Conservation (phyloP, 768 basidiomycete genomes). For the Hericium alpestre region DNA sequence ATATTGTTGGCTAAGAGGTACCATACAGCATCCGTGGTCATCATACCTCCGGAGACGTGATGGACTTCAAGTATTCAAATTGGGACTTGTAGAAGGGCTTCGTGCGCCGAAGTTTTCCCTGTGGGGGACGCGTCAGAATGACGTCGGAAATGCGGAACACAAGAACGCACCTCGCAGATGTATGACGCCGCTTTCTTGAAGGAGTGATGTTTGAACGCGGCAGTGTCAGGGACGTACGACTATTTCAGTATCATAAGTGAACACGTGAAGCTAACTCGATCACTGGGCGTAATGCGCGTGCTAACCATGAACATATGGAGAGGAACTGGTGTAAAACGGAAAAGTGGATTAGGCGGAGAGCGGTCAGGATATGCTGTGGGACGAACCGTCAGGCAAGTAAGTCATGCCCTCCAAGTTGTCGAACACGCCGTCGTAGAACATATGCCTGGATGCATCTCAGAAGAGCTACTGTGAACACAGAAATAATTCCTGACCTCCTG, state of each 20-base stretch:
- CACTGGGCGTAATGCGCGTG: background rate
- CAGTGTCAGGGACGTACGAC: conserved; percentile 25
- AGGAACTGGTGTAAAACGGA: background rate
- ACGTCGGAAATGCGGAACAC: background rate
- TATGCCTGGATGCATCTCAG: conserved; percentile 25
- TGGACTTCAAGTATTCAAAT: conserved; percentile 47
- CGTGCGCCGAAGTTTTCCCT: conserved; percentile 51
- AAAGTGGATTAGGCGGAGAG: too few relatives aligned
- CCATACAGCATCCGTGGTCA: background rate
- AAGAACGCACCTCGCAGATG: conserved; percentile 14
- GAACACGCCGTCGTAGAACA: conserved; percentile 59
- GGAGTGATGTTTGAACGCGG: conserved; percentile 21
- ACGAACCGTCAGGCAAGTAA: conserved; percentile 36
- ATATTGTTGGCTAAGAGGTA: background rate
- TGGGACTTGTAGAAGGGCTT: conserved; percentile 54
- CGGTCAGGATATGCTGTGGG: background rate
- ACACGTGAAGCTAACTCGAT: background rate
- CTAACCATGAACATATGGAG: background rate
- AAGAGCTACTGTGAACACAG: background rate
- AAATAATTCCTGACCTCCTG: conserved; percentile 17
- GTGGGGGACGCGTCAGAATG: conserved; percentile 12
- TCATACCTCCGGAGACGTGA: conserved; percentile 44
- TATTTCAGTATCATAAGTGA: conserved; percentile 1
- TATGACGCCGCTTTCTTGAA: conserved; percentile 24
- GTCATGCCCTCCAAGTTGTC: conserved; percentile 58